Conservation (phyloP, 208 protist species). For the Lotmaria passim region DNA sequence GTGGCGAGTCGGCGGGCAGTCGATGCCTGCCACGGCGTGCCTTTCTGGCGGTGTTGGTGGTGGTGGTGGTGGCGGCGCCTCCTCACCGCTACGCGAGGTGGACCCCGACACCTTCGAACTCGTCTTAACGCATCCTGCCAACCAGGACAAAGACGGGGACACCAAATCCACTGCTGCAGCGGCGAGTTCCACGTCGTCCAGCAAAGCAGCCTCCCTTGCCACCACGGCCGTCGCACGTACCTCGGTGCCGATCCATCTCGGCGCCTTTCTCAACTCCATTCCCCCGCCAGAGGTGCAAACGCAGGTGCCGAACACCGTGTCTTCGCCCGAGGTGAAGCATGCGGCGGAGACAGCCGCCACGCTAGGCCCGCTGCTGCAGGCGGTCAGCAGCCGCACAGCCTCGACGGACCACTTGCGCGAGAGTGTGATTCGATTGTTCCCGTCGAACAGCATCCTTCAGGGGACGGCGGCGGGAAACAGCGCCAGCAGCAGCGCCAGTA, state of each 20-base stretch:
- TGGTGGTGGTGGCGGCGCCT: background rate
- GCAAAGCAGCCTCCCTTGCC: background rate
- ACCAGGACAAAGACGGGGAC: background rate
- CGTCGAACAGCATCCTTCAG: slow-evolving; percentile 5
- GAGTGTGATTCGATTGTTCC: slow-evolving; percentile 27
- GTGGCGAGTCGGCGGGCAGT: background rate
- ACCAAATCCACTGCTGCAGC: background rate
- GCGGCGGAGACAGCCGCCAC: background rate
- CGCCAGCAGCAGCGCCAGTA: background rate
- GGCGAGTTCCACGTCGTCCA: background rate
- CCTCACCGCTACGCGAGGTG: slow-evolving; percentile 13
- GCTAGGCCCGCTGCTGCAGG: slow-evolving; percentile 22
- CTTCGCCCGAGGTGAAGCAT: background rate
- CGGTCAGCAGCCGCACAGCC: slow-evolving; percentile 1
- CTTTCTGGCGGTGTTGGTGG: background rate
- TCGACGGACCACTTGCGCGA: slow-evolving; percentile 29
- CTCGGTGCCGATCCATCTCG: slow-evolving; percentile 33
- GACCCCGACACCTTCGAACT: slow-evolving; percentile 21
- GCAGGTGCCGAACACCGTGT: background rate
- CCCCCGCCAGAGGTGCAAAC: slow-evolving; percentile 26
- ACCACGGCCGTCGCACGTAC: slow-evolving; percentile 22
- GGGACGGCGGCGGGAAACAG: too few relatives aligned
- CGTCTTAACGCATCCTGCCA: slow-evolving; percentile 21
- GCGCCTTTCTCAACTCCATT: slow-evolving; percentile 17
- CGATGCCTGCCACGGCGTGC: background rate